Conservation (phyloP, 2,329 filamentous ascomycete species). For the Dactylonectria estremocensis region DNA sequence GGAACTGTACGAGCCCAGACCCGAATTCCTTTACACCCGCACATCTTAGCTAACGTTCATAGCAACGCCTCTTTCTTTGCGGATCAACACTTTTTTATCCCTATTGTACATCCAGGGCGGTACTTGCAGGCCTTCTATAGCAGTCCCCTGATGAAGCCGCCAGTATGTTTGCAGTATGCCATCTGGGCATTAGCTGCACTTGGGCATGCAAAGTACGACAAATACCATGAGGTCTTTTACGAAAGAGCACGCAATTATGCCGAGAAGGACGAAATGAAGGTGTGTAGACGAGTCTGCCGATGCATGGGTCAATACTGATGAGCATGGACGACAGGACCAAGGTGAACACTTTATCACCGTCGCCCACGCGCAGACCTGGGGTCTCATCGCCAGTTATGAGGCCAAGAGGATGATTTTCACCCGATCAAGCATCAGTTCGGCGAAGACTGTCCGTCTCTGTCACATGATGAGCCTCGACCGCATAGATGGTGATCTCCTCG, state of each 20-base stretch:
- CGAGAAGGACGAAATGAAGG: constrained; percentile 87
- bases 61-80: constrained; percentile 84
- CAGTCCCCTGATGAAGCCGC: constrained; percentile 81
- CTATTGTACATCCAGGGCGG: constrained; percentile 83
- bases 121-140: constrained; percentile 83
- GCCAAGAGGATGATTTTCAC: constrained; percentile 90
- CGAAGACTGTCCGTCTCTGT: constrained; percentile 77
- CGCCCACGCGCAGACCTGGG: constrained; percentile 87
- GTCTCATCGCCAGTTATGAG: constrained; percentile 82
- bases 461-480: constrained; percentile 91
- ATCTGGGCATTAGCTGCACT: constrained; percentile 89
- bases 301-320: neutral
- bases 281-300: constrained; percentile 42
- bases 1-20: constrained; percentile 74
- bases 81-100: constrained; percentile 79
- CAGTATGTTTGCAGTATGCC: constrained; percentile 86
- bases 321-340: constrained; percentile 65
- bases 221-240: constrained; percentile 85
- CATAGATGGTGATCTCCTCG: constrained; percentile 75
- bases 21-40: neutral
- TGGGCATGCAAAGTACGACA: constrained; percentile 79
- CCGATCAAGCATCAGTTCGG: constrained; percentile 85
- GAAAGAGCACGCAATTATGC: constrained; percentile 85
- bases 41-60: constrained; percentile 26
- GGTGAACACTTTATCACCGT: constrained; percentile 87